Evolutionary conservation across 2,329 filamentous ascomycete genomes (phyloP), one percentile per base, ranked within the genome.

Genomic region (Sclerotiophoma versabilis): DNA sequence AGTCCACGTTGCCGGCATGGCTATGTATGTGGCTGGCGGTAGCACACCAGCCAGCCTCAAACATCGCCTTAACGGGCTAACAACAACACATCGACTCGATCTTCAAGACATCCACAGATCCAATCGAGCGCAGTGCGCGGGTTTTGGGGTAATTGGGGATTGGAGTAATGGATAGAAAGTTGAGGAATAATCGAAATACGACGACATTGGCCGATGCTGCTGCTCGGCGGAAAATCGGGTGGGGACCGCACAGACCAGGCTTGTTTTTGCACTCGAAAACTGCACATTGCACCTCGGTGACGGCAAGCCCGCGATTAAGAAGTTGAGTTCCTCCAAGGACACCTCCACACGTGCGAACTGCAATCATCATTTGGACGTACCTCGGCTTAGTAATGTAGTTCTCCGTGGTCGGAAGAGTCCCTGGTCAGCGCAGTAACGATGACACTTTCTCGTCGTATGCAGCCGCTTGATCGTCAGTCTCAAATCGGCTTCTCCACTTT

Each of bases 181-280:
- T 11, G 23, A 29, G 17, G 38, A 44, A 39, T 22, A 45, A 22
- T 44, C 51, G 45, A 54, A 45, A 39, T 25, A 3, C 27, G 9
- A n/a, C 33, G 51, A 26, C 26, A 2, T 11, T 23, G 20, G 7
- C 7, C 30, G 26, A 15, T 25, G 6, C 6, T 22, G 25, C 32
- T 20, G 25, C 10, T 51, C 48, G 48, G 48, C 26, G 48, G 33
- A 45, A 14, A 45, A 17, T 51, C 41, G 41, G 48, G 25, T 27
- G 30, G 38, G 32, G 26, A n/a, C n/a, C 15, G n/a, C 32, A 36
- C 9, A 27, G 22, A 12, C 19, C 22, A 17, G 25, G 4, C 1
- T 7, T 9, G 11, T 6, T 42, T 45, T 43, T 54, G 50, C 50
- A 54, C 32, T 37, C 26, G 7, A 29, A 14, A 48, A 38, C 25